phyloP scores from a whole-genome alignment of 148 eudicot genomes.

The Silene uniflora region DNA sequence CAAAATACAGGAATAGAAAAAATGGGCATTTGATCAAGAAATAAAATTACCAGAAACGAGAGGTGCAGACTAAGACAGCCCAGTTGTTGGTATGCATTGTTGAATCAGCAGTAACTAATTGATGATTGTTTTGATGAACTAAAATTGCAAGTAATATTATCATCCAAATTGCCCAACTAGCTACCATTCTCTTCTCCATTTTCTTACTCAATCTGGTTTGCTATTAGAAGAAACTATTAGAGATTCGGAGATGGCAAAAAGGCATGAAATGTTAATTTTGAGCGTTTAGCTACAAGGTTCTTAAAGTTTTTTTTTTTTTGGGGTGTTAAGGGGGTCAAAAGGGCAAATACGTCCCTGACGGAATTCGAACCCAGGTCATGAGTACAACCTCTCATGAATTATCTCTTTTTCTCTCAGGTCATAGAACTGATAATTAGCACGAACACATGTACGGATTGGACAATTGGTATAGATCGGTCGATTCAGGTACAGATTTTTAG shows the following conservation, averaged over 20 bases:
- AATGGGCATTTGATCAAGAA: neutral
- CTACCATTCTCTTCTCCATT: conserved; percentile 9
- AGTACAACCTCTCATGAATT: no score
- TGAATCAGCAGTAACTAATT: conserved; percentile 33
- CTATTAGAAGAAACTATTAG: neutral
- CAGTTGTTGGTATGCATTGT: conserved; percentile 94
- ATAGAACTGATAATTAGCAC: no score
- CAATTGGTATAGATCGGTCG: no score
- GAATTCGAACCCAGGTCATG: no score
- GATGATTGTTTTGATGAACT: neutral
- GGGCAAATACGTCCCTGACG: no score
- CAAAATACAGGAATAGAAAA: neutral
- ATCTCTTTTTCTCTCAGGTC: no score
- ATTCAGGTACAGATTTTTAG: no score
- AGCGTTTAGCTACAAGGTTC: no score
- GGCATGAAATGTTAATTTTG: no score
- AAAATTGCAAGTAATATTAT: conserved; percentile 10
- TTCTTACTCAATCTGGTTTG: neutral
- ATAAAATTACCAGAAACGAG: conserved; percentile 75
- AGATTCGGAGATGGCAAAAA: neutral
- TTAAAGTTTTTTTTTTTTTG: no score
- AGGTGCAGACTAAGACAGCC: conserved; percentile 98
- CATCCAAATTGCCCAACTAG: neutral
- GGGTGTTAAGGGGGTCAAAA: no score
- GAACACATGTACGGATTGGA: no score